These are phyloP conservation scores for Neurospora africana DNA, from an alignment of 495 filamentous ascomycete species.

Conservation along the genomic window DNA sequence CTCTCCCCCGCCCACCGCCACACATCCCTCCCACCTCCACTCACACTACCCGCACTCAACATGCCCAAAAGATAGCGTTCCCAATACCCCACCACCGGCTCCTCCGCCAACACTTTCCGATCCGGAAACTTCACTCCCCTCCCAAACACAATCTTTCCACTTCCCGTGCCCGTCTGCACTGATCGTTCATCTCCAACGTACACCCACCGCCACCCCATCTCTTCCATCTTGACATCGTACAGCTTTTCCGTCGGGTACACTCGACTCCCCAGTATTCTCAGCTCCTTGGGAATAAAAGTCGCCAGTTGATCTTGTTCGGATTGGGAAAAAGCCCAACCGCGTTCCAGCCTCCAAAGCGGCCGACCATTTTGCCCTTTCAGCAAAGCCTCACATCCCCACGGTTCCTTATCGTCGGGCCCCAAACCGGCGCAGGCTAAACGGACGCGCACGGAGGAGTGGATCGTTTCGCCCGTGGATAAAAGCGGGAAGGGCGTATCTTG, in stretches of 20 bases:
- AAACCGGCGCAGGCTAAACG: slow-evolving; percentile 17
- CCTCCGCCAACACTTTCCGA: slow-evolving; percentile 14
- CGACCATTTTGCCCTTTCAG: neutral
- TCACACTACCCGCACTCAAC: neutral
- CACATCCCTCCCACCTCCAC: slow-evolving; percentile 11
- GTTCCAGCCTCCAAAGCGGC: slow-evolving; percentile 14
- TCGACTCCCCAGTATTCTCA: neutral
- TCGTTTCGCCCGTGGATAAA: slow-evolving; percentile 16
- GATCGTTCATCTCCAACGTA: slow-evolving; percentile 27
- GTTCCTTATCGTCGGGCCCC: slow-evolving; percentile 15
- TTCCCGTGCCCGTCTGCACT: slow-evolving; percentile 22
- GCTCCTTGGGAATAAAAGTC: slow-evolving; percentile 2
- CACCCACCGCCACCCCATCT: slow-evolving; percentile 20
- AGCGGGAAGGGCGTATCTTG: slow-evolving; percentile 22
- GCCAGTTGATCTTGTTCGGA: neutral
- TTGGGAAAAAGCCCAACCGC: neutral
- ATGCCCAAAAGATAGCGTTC: slow-evolving; percentile 18
- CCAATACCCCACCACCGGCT: slow-evolving; percentile 21
- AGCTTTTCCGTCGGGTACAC: slow-evolving; percentile 12
- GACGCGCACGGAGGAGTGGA: slow-evolving; percentile 18
- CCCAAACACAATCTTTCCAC: slow-evolving; percentile 23
- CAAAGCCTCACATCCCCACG: slow-evolving; percentile 18
- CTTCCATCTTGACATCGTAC: slow-evolving; percentile 8
- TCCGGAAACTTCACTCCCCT: slow-evolving; percentile 26
- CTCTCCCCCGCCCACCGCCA: slow-evolving; percentile 17